Evolutionary conservation across 2,329 filamentous ascomycete genomes (phyloP).

Genomic region (Sporothrix pseudoabietina): DNA sequence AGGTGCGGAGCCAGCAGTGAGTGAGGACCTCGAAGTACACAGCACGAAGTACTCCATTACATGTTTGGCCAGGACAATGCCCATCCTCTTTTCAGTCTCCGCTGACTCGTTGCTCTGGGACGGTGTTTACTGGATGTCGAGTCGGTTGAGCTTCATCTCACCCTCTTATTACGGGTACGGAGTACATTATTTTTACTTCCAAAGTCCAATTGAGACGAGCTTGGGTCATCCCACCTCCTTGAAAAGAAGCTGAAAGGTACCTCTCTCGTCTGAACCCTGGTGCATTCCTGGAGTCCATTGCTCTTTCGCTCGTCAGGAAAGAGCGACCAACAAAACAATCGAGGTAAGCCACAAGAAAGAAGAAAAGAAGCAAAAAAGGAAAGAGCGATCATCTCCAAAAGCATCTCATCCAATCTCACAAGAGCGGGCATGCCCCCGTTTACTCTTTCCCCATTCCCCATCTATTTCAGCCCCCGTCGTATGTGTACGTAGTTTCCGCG

Average conservation of each 20-base stretch:
- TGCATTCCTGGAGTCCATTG: neutral
- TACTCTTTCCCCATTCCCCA: neutral
- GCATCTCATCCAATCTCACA: neutral
- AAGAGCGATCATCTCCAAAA: conserved; percentile 8
- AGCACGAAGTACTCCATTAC: neutral
- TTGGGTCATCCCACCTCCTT: neutral
- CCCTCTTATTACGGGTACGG: neutral
- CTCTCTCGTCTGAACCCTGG: neutral
- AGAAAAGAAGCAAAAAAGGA: neutral
- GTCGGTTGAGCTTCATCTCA: neutral
- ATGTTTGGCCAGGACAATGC: neutral
- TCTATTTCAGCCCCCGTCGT: neutral
- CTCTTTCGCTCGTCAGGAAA: neutral
- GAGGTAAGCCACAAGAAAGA: neutral
- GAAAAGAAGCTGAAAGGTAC: neutral
- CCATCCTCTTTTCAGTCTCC: neutral
- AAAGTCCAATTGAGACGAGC: neutral
- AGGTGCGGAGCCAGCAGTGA: conserved; percentile 11
- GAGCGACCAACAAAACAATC: neutral
- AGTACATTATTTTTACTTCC: neutral
- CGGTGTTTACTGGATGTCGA: neutral
- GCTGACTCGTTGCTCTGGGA: neutral
- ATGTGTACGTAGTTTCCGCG: neutral
- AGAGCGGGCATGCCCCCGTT: neutral
- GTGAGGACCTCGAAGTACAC: neutral